Conservation (phyloP, 2,329 filamentous ascomycete species). For the Madurella fahalii region DNA sequence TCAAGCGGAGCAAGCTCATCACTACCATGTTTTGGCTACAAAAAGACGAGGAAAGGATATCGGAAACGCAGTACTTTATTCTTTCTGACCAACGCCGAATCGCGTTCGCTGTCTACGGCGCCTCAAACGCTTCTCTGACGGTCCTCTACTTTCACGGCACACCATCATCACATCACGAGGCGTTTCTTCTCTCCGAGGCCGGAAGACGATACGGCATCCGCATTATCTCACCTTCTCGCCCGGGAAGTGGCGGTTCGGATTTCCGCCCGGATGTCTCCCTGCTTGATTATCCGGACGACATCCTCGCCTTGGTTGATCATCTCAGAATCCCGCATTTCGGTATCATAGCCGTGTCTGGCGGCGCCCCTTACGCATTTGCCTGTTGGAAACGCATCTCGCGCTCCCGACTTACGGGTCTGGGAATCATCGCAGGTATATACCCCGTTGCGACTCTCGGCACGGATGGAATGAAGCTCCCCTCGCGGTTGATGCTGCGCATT, state of each 20-base stretch:
- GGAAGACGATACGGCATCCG: neutral
- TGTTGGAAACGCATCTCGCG: constrained; percentile 11
- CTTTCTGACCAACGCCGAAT: neutral
- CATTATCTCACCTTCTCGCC: constrained; percentile 2
- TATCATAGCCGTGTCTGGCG: constrained; percentile 23
- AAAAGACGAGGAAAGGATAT: neutral
- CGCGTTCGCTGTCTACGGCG: constrained; percentile 1
- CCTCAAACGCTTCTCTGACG: constrained; percentile 30
- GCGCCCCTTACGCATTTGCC: constrained; percentile 24
- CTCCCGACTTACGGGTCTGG: constrained; percentile 10
- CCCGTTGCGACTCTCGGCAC: constrained; percentile 21
- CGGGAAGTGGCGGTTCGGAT: constrained; percentile 4
- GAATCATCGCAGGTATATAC: constrained; percentile 23
- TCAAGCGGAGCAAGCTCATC: neutral
- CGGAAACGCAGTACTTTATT: neutral
- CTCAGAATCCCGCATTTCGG: constrained; percentile 10
- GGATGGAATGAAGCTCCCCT: constrained; percentile 11
- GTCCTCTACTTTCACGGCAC: constrained; percentile 10
- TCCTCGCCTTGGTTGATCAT: constrained; percentile 8
- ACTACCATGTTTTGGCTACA: neutral
- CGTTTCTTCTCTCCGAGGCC: neutral
- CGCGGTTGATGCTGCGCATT: constrained; percentile 1
- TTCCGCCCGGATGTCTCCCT: neutral
- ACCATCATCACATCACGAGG: constrained; percentile 11
- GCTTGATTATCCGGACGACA: constrained; percentile 7